Evolutionary conservation across 371 early-diverging fungal genomes (phyloP).

Genomic region (Rhizopus microsporus): DNA sequence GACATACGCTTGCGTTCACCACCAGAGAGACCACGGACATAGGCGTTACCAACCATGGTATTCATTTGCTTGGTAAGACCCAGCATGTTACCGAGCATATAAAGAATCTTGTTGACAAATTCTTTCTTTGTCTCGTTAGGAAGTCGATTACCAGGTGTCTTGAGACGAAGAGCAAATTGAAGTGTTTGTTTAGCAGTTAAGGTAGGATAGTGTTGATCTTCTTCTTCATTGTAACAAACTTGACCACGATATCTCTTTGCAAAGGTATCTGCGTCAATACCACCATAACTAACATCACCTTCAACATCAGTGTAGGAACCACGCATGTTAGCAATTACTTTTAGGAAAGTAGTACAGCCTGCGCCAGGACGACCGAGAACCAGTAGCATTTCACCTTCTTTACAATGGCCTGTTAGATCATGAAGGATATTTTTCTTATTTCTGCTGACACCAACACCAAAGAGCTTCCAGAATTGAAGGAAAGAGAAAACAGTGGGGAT

Average conservation of each 20-base stretch:
- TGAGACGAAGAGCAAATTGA: slow-evolving; percentile 62
- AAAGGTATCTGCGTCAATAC: slow-evolving; percentile 60
- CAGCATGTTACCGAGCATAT: slow-evolving; percentile 66
- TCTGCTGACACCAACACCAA: slow-evolving; percentile 30
- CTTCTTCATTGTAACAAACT: slow-evolving; percentile 70
- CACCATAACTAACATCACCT: slow-evolving; percentile 66
- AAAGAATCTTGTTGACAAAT: slow-evolving; percentile 48
- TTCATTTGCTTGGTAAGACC: slow-evolving; percentile 75
- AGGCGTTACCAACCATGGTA: slow-evolving; percentile 83
- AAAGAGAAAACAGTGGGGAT: slow-evolving; percentile 17
- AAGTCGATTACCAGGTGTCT: slow-evolving; percentile 61
- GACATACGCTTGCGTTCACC: slow-evolving; percentile 89
- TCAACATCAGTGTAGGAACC: slow-evolving; percentile 54
- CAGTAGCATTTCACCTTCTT: slow-evolving; percentile 73
- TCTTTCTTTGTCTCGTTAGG: slow-evolving; percentile 40
- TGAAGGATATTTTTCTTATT: slow-evolving; percentile 36
- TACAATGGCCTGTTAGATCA: slow-evolving; percentile 43
- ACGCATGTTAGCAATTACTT: slow-evolving; percentile 65
- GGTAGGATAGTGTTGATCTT: slow-evolving; percentile 72
- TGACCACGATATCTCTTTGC: slow-evolving; percentile 57
- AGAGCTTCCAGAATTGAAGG: slow-evolving; percentile 29
- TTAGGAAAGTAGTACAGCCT: slow-evolving; percentile 69
- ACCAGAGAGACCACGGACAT: slow-evolving; percentile 80
- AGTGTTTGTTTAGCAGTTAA: slow-evolving; percentile 71
- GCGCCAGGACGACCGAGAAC: slow-evolving; percentile 77